These are phyloP conservation scores for Aspergillaceae sp. DNA, from an alignment of 2,329 filamentous ascomycete genomes.

Conservation along the genomic window DNA sequence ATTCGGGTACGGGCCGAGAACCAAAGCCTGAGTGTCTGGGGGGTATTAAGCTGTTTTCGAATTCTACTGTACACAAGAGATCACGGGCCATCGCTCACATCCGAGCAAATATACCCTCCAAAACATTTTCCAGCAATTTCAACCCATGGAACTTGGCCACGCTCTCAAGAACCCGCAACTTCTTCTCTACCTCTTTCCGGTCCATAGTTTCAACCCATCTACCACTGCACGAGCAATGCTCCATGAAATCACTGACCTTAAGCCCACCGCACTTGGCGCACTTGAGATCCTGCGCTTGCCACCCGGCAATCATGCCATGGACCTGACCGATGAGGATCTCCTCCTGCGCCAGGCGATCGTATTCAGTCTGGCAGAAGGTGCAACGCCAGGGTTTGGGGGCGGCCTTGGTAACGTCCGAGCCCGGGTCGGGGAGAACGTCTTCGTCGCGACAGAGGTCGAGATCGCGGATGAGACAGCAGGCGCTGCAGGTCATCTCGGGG, in stretches of 20 bases:
- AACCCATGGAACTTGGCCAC: slow-evolving; percentile 74
- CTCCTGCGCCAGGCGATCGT: slow-evolving; percentile 72
- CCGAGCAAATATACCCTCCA: slow-evolving; percentile 52
- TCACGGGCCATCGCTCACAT: slow-evolving; percentile 21
- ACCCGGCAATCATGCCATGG: slow-evolving; percentile 65
- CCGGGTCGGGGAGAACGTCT: slow-evolving; percentile 56
- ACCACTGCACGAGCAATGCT: slow-evolving; percentile 89
- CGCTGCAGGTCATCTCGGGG: slow-evolving; percentile 71
- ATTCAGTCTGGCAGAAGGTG: slow-evolving; percentile 63
- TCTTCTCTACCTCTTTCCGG: slow-evolving; percentile 55
- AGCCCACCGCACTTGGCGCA: slow-evolving; percentile 62
- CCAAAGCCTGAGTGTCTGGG: no score
- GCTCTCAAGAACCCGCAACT: slow-evolving; percentile 59
- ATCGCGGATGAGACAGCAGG: slow-evolving; percentile 81
- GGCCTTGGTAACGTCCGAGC: slow-evolving; percentile 20
- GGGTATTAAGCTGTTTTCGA: no score
- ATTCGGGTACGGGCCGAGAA: no score
- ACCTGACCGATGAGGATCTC: slow-evolving; percentile 71
- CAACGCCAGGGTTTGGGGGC: slow-evolving; percentile 60
- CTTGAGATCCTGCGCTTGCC: slow-evolving; percentile 83
- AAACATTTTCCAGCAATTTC: slow-evolving; percentile 69
- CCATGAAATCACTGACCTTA: slow-evolving; percentile 86
- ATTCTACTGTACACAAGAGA: no score
- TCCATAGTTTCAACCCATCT: slow-evolving; percentile 68
- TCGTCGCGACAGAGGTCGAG: slow-evolving; percentile 89